Evolutionary conservation across 805 yeast genomes (phyloP).

Genomic region (Komagataella phaffii): DNA sequence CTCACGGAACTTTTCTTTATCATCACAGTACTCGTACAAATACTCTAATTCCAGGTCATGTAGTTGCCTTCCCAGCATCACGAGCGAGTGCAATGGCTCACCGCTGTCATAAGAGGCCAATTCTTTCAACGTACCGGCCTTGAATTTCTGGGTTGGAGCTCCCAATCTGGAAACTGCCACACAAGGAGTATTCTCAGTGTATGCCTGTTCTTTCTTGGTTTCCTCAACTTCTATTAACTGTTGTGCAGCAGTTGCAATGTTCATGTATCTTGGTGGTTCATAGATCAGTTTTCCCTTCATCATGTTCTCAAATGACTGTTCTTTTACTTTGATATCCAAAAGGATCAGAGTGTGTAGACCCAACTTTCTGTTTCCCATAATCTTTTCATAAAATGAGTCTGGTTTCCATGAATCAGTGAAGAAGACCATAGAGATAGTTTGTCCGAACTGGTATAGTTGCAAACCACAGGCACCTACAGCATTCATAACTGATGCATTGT

Average conservation of each 20-base stretch:
- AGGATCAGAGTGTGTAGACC: constrained; percentile 87
- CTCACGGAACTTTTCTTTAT: constrained; percentile 33
- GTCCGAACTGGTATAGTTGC: constrained; percentile 91
- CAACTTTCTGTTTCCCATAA: constrained; percentile 77
- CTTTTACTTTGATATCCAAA: constrained; percentile 91
- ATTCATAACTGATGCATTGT: constrained; percentile 95
- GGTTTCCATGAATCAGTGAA: constrained; percentile 96
- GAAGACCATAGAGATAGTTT: constrained; percentile 92
- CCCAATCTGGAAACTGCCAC: constrained; percentile 90
- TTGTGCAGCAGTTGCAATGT: constrained; percentile 75
- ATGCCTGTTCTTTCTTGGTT: constrained; percentile 59
- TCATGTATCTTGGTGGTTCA: constrained; percentile 97
- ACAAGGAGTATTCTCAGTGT: constrained; percentile 81
- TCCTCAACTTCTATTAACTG: constrained; percentile 87
- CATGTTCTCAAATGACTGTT: constrained; percentile 88
- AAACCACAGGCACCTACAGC: constrained; percentile 98
- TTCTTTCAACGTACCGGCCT: constrained; percentile 73
- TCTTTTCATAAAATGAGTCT: constrained; percentile 83
- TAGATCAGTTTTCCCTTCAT: constrained; percentile 84
- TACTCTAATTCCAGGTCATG: constrained; percentile 89
- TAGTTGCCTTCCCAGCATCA: constrained; percentile 84
- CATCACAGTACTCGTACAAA: constrained; percentile 60
- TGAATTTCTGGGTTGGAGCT: constrained; percentile 67
- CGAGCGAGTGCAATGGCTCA: constrained; percentile 85
- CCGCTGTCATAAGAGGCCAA: constrained; percentile 80